Base-by-base conservation (phyloP, 345 rosid genomes). In the Nasturtium officinale region DNA sequence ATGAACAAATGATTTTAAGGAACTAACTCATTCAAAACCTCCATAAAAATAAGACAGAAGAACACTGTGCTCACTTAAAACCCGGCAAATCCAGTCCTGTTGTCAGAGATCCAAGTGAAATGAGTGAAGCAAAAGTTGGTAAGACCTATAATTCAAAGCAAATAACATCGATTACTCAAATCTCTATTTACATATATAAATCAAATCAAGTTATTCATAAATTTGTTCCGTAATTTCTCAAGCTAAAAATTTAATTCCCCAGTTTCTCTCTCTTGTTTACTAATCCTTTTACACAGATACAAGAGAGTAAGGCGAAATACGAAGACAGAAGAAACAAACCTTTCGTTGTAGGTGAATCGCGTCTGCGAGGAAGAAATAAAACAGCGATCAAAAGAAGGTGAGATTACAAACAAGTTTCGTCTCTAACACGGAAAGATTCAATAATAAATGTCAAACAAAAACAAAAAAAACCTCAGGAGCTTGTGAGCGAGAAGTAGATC, bases 81-180 rank as follows among this genome's bases (percentile, higher is more conserved):
- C 96, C 89, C 0, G 92, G 97, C 12, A 90, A 69, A 52, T 43
- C 43, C 18, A 72, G 17, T 33, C 77, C 84, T 17, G 50, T 12
- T 7, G 69, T 29, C 62, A 79, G 2, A 52, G 80, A 25, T 10
- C 80, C 83, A 69, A 76, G 77, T 0, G 87, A 42, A 18, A 86
- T 78, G 4, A 90, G 71, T 20, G 96, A 78, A 73, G 86, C 86
- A 89, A 93, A 86, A 47, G 98, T 90, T 37, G 98, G 98, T 77
- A 93, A 79, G 12, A 90, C 98, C 97, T 93, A 59, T 11, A 42
- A 57, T 9, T 18, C 0, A 30, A 47, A 57, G 32, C 67, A 40
- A 58, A 23, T 7, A 47, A 16, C 42, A 65, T 30, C 2, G n/a
- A 16, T 47, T 48, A 58, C 62, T 54, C 21, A 73, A 91, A 66